Evolutionary conservation across 2,329 filamentous ascomycete species (phyloP).

Genomic region (Cladosporium austrohemisphaericum): DNA sequence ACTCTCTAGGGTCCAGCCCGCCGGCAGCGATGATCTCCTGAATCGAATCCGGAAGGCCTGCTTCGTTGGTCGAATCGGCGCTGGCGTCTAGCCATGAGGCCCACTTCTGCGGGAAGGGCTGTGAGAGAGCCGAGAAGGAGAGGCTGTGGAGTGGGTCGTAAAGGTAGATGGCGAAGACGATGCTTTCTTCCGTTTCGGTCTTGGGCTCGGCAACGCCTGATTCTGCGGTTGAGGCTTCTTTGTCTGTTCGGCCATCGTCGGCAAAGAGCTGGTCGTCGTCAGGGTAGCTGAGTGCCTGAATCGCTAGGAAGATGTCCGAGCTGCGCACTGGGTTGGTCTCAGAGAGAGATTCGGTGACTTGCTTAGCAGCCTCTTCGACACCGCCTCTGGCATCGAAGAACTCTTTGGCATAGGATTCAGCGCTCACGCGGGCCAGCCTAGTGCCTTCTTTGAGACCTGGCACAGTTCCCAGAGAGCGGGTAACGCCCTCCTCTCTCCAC

Average conservation of each 20-base stretch:
- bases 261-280: slow-evolving; percentile 65
- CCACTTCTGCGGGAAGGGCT: slow-evolving; percentile 81
- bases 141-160: slow-evolving; percentile 90
- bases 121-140: slow-evolving; percentile 76
- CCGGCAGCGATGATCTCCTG: slow-evolving; percentile 71
- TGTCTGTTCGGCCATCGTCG: slow-evolving; percentile 40
- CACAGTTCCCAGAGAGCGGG: slow-evolving; percentile 74
- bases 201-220: slow-evolving; percentile 48
- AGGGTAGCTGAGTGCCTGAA: slow-evolving; percentile 75
- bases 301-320: slow-evolving; percentile 91
- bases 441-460: slow-evolving; percentile 80
- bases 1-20: slow-evolving; percentile 87
- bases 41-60: slow-evolving; percentile 74
- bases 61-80: slow-evolving; percentile 28
- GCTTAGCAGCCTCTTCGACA: slow-evolving; percentile 72
- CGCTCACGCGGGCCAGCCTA: slow-evolving; percentile 83
- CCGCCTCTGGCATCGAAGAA: slow-evolving; percentile 78
- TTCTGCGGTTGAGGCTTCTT: slow-evolving; percentile 54
- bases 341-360: slow-evolving; percentile 73
- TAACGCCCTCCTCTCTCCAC: slow-evolving; percentile 68
- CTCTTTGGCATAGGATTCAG: slow-evolving; percentile 81
- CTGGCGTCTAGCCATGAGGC: slow-evolving; percentile 84
- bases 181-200: slow-evolving; percentile 54
- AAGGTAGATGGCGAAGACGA: slow-evolving; percentile 74
- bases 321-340: slow-evolving; percentile 86